A percentile compares a stretch with the other conserved stretches of the same genome.
Conservation (phyloP, 2,329 filamentous ascomycete genomes). For the Domatiomyces catenatus region DNA sequence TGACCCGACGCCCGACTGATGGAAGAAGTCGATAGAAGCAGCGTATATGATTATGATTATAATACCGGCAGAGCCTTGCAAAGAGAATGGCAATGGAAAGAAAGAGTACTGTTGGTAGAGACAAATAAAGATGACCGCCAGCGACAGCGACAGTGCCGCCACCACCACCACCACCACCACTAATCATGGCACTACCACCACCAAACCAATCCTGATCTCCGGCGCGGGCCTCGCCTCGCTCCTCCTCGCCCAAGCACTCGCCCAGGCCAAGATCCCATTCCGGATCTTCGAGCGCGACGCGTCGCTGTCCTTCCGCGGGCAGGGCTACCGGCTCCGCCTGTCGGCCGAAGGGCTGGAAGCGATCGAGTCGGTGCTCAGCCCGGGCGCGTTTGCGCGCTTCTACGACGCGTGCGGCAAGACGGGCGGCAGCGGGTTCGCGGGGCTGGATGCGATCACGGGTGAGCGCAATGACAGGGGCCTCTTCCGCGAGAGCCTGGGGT, state of each 20-base stretch:
- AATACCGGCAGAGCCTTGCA: too few species aligned
- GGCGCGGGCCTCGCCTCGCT: constrained; percentile 25
- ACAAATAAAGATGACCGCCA: too few species aligned
- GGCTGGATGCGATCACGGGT: constrained; percentile 40
- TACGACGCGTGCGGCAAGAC: constrained; percentile 28
- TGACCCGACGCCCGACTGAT: too few species aligned
- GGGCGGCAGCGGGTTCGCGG: constrained; percentile 37
- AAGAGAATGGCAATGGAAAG: too few species aligned
- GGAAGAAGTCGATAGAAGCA: too few species aligned
- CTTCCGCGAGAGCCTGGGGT: constrained; percentile 25
- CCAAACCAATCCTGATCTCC: constrained; percentile 21
- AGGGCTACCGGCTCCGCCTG: constrained; percentile 27
- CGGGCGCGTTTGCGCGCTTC: constrained; percentile 16
- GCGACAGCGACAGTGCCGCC: too few species aligned
- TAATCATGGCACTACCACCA: too few species aligned
- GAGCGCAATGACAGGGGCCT: constrained; percentile 17
- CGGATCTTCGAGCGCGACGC: constrained; percentile 24
- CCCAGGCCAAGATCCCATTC: constrained; percentile 22
- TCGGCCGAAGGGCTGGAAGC: constrained; percentile 22
- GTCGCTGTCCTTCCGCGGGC: constrained; percentile 19
- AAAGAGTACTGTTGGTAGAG: too few species aligned
- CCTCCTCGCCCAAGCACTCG: constrained; percentile 23
- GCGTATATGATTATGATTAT: too few species aligned
- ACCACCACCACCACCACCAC: too few species aligned
- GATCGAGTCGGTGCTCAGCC: constrained; percentile 41